Evolutionary conservation across 208 protist genomes (phyloP).

Genomic region (Sergeia podlipaevii): DNA sequence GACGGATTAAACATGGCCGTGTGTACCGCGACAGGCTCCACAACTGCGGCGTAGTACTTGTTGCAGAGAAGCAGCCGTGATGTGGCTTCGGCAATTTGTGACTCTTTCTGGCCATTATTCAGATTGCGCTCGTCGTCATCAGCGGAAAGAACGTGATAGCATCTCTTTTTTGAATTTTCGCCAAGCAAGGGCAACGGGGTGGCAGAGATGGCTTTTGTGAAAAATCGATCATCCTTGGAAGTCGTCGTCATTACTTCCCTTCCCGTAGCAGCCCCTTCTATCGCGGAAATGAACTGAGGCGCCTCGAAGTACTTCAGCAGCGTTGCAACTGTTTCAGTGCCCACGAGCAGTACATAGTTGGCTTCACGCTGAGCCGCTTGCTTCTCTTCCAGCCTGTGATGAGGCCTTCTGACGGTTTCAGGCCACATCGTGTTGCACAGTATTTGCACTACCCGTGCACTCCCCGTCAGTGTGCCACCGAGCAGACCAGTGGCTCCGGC

Average conservation of each 20-base stretch:
- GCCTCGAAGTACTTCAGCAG: constrained; percentile 6
- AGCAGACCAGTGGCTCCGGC: constrained; percentile 25
- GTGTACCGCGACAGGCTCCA: constrained; percentile 29
- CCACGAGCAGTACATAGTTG: constrained; percentile 16
- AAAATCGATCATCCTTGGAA: no score
- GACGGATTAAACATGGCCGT: constrained; percentile 24
- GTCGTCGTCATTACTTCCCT: not conserved
- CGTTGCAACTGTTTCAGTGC: constrained; percentile 3
- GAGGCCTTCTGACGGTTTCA: constrained; percentile 1
- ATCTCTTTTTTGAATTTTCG: not conserved
- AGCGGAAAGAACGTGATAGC: not conserved
- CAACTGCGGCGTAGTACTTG: constrained; percentile 33
- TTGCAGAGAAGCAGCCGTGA: constrained; percentile 27
- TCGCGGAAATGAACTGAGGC: not conserved
- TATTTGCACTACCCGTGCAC: constrained; percentile 42
- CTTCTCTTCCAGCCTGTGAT: not conserved
- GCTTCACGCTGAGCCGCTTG: not conserved
- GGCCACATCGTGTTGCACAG: constrained; percentile 67
- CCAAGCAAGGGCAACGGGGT: not conserved
- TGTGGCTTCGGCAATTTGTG: not conserved
- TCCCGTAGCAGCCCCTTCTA: not conserved
- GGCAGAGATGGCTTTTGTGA: constrained; percentile 10
- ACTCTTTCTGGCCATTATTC: not conserved
- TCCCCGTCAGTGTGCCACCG: constrained; percentile 26
- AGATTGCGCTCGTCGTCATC: not conserved